Evolutionary conservation across 2,329 filamentous ascomycete genomes (phyloP), one percentile per base, ranked within the genome.

Genomic region (Aureobasidium namibiae): DNA sequence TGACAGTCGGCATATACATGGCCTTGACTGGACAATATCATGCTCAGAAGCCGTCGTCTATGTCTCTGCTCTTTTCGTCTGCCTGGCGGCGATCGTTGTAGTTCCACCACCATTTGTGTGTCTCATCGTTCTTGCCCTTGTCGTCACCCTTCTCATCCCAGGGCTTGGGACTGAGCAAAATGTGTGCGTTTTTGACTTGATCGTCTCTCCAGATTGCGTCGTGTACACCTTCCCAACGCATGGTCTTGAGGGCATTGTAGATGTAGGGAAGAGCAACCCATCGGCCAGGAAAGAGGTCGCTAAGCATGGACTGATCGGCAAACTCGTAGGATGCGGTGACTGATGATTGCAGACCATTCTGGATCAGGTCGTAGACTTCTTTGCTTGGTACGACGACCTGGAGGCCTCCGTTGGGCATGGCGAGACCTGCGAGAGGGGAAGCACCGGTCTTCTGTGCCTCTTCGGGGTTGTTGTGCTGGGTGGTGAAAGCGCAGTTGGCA

Each of bases 211-310:
- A 86, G 59, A 86, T 84, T 29, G 75, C 71, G 63, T 79, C 74
- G 65, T 85, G 82, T 59, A 84, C 80, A 10, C 77, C 78, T 63
- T 79, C 70, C 73, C 75, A 78, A 58, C 82, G 70, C 68, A 84
- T 61, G n/a, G 82, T 82, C 73, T 83, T 84, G 52, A 85, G 70
- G 42, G 82, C 82, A 66, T 85, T 85, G 71, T 85, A 85, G 8
- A 78, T 76, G 64, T 85, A 85, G 16, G 82, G 82, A 56, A 85
- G 67, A 3, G 77, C 72, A 5, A 84, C 80, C 82, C 82, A 85
- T 23, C 82, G 75, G 0, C 78, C 79, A 31, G 74, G 67, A 67
- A 84, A 85, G 11, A 82, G 63, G 62, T 84, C 81, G n/a, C 78
- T 76, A 4, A 85, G 75, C 49, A 81, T 73, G 39, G 77, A 80